Conservation (phyloP, 257 asterid species). For the Gardenia jasminoides region DNA sequence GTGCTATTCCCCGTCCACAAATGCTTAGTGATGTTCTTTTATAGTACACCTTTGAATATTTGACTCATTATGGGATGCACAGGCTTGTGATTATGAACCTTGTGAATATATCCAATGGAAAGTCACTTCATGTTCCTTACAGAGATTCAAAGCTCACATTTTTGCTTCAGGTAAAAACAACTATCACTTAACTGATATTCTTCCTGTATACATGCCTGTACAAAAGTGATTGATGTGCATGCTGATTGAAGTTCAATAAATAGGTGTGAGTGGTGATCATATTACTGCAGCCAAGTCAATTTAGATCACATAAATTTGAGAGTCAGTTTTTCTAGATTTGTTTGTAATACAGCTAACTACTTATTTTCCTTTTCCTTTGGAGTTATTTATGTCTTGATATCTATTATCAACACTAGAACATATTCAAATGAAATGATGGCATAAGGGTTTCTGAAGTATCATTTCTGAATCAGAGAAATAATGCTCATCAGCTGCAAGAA, state of each 20-base stretch:
- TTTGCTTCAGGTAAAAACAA: conserved; percentile 80
- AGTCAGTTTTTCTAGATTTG: neutral
- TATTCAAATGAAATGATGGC: neutral
- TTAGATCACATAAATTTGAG: neutral
- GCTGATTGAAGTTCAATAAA: neutral
- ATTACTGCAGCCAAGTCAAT: neutral
- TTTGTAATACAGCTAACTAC: too few species aligned
- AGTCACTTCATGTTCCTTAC: conserved; percentile 87
- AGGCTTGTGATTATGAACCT: conserved; percentile 98
- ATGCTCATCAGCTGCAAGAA: neutral
- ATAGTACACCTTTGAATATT: neutral
- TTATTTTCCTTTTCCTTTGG: neutral
- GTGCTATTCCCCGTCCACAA: neutral
- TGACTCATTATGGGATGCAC: conserved; percentile 24
- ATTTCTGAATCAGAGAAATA: neutral
- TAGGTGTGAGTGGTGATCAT: neutral
- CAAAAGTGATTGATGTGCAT: neutral
- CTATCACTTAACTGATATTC: neutral
- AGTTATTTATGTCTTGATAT: neutral
- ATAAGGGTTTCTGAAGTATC: neutral
- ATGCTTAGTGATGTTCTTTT: neutral
- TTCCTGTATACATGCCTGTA: neutral
- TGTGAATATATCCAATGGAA: conserved; percentile 85
- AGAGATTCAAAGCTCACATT: conserved; percentile 98
- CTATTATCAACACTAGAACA: neutral